Evolutionary conservation across 2,329 filamentous ascomycete genomes (phyloP), one percentile per base, ranked within the genome.

Genomic region (Aspergillus oerlinghausenensis): DNA sequence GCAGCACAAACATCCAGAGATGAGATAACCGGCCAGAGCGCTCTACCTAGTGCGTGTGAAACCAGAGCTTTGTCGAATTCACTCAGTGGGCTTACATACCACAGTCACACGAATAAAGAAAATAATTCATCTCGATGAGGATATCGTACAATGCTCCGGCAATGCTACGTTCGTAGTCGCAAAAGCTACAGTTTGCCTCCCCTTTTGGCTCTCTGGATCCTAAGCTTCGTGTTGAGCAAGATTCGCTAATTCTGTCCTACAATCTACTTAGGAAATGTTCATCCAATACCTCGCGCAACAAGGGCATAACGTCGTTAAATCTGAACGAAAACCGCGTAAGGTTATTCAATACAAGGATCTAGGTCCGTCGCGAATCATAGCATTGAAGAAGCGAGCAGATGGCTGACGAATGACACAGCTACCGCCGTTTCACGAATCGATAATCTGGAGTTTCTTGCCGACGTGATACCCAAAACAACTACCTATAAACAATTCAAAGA

Each of bases 271-370:
- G 88, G 94, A 99, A 77, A 87, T 96, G 82, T 97, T 99, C 77
- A 88, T 99, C 64, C 91, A 96, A 73, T 89, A 97, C 73, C 84
- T 99, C 26, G 87, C 92, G 21, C 84, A 88, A 60, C 89, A 95
- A 72, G 88, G 88, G 26, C 87, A 96, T 72, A 92, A 89, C 67
- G 89, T 96, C 67, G 89, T 92, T 66, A 95, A 94, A 70, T 84
- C 92, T 1, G 94, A 97, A 75, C 85, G 88, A 66, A 97, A 97
- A 73, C 93, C 93, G 5, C 84, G 94, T 55, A 86, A 92, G 59
- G 97, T 95, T 69, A 88, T 99, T 60, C 94, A 97, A 73, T 99
- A 99, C 79, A 90, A 90, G 70, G 94, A 99, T 74, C 82, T 99
- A 45, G 88, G 89, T 92, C 78, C 56, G 81, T 67, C 26, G 21